These are phyloP conservation scores for Sclerotiophoma versabilis DNA, from an alignment of 2,329 filamentous ascomycete species.

Conservation along the genomic window DNA sequence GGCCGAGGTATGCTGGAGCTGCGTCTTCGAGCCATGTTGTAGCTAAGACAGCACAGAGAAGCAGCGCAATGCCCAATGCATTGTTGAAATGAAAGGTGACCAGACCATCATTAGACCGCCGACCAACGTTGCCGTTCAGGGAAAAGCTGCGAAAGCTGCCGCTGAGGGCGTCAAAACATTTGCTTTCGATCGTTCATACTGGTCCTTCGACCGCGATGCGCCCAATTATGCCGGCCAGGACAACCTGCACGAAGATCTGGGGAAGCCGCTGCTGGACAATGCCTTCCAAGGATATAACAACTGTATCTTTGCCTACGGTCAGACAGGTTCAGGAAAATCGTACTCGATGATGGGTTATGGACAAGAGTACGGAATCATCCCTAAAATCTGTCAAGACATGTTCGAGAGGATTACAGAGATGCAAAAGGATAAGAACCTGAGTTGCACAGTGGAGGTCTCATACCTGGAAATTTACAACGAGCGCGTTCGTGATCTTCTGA, in stretches of 20 bases:
- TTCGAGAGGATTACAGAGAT: slow-evolving; percentile 82
- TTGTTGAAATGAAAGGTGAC: slow-evolving; percentile 92
- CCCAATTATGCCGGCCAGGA: slow-evolving; percentile 88
- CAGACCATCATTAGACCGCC: slow-evolving; percentile 88
- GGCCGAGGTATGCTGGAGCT: slow-evolving; percentile 72
- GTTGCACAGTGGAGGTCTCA: slow-evolving; percentile 95
- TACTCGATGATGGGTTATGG: slow-evolving; percentile 99
- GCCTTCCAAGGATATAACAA: slow-evolving; percentile 99
- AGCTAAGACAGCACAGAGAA: slow-evolving; percentile 68
- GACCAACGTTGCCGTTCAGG: slow-evolving; percentile 61
- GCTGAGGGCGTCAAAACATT: slow-evolving; percentile 79
- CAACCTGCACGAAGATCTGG: slow-evolving; percentile 85
- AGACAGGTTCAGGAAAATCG: slow-evolving; percentile 97
- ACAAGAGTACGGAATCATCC: slow-evolving; percentile 93
- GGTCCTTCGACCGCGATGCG: slow-evolving; percentile 90
- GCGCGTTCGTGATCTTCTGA: slow-evolving; percentile 91
- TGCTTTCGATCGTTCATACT: slow-evolving; percentile 96
- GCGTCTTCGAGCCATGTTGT: background rate
- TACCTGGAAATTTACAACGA: slow-evolving; percentile 99
- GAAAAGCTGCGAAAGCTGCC: slow-evolving; percentile 71
- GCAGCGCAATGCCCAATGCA: slow-evolving; percentile 91
- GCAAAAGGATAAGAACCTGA: slow-evolving; percentile 76
- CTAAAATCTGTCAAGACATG: slow-evolving; percentile 97
- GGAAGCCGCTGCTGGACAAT: slow-evolving; percentile 91
- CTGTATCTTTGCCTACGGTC: slow-evolving; percentile 98